These are phyloP conservation scores for Discostella stelligera DNA, from an alignment of 352 stramenopile species.

Conservation along the genomic window DNA sequence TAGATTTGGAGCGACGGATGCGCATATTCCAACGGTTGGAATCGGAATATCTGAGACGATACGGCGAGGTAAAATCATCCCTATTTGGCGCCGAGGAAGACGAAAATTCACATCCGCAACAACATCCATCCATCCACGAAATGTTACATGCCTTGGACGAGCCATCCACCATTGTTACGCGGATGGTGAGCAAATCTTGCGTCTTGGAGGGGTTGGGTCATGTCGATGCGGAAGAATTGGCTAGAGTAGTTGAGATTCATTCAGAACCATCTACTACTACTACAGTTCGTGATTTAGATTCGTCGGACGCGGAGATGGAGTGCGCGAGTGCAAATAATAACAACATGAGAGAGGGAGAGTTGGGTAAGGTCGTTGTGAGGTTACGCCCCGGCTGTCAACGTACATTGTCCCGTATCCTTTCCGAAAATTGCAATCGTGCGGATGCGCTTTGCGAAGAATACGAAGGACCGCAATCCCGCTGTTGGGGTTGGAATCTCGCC, in stretches of 20 bases:
- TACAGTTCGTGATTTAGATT: neutral
- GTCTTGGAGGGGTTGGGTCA: slow-evolving; percentile 48
- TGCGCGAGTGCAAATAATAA: neutral
- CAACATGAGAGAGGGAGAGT: slow-evolving; percentile 1
- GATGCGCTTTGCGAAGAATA: neutral
- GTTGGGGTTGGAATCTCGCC: slow-evolving; percentile 47
- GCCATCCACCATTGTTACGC: slow-evolving; percentile 56
- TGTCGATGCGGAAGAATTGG: slow-evolving; percentile 35
- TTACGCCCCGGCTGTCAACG: slow-evolving; percentile 42
- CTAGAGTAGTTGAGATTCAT: neutral
- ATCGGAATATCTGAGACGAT: slow-evolving; percentile 56
- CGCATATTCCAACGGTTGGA: slow-evolving; percentile 44
- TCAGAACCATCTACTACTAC: slow-evolving; percentile 20
- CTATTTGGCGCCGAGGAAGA: slow-evolving; percentile 14
- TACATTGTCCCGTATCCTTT: slow-evolving; percentile 38
- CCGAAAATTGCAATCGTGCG: slow-evolving; percentile 1
- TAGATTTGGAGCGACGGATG: slow-evolving; percentile 46
- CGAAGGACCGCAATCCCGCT: slow-evolving; percentile 2
- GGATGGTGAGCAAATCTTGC: slow-evolving; percentile 50
- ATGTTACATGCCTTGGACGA: slow-evolving; percentile 57
- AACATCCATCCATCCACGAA: slow-evolving; percentile 40
- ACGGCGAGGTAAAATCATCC: slow-evolving; percentile 31
- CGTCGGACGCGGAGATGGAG: neutral
- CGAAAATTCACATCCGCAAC: neutral
- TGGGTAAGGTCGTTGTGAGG: slow-evolving; percentile 33